Conservation (phyloP, 2,329 filamentous ascomycete genomes). For the Remersonia thermophila region DNA sequence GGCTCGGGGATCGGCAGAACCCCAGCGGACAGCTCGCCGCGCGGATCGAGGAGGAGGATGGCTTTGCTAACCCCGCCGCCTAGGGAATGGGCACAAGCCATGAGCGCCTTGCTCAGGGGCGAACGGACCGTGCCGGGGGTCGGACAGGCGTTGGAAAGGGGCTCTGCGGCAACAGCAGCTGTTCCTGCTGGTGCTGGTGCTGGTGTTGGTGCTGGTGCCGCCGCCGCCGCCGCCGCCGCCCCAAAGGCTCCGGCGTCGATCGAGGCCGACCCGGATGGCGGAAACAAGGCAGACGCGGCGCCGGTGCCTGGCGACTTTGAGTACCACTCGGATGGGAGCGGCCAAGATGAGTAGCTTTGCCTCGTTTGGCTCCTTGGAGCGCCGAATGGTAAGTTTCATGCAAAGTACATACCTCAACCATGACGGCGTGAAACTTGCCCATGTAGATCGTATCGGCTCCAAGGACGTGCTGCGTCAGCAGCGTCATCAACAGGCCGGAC, state of each 20-base stretch:
- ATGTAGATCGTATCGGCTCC: background rate
- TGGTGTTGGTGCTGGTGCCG: no score
- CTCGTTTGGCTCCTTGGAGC: background rate
- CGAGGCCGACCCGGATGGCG: conserved; percentile 18
- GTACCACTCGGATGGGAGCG: conserved; percentile 20
- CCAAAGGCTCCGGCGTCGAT: background rate
- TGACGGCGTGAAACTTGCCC: background rate
- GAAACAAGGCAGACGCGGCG: conserved; percentile 7
- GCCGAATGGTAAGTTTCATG: background rate
- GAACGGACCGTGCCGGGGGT: conserved; percentile 13
- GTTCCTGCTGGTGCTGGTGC: no score
- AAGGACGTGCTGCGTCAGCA: conserved; percentile 10
- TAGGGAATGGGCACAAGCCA: conserved; percentile 53
- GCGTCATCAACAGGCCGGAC: no score
- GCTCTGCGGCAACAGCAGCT: no score
- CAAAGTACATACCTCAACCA: background rate
- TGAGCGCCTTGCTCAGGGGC: conserved; percentile 34
- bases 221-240: background rate
- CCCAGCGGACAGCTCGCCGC: no score
- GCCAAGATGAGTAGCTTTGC: conserved; percentile 6
- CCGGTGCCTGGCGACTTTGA: conserved; percentile 21
- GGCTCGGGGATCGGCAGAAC: no score
- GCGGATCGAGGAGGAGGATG: no score
- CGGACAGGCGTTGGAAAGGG: conserved; percentile 3
- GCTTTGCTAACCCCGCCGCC: no score